These are phyloP conservation scores for Linnemannia zychae DNA, from an alignment of 192 early-diverging fungal species.

Conservation along the genomic window DNA sequence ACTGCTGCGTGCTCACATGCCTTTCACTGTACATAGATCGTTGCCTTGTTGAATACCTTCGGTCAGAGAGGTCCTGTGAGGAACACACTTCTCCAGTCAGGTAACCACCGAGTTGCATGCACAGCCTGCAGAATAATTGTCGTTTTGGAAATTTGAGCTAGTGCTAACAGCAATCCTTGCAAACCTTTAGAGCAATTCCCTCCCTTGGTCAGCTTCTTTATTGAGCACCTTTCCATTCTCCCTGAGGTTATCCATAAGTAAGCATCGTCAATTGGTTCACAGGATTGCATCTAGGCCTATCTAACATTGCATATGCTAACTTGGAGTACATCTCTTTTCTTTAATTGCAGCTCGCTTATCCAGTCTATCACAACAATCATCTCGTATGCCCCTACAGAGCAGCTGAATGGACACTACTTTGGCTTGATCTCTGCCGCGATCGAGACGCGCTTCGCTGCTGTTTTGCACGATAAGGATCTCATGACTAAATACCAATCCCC, in stretches of 20 bases:
- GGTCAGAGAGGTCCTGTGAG: constrained; percentile 55
- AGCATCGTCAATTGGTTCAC: neutral
- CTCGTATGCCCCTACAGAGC: constrained; percentile 63
- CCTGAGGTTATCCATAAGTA: constrained; percentile 75
- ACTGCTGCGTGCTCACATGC: too few species aligned
- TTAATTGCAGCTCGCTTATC: constrained; percentile 66
- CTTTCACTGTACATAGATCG: constrained; percentile 50
- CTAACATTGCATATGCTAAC: neutral
- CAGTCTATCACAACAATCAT: constrained; percentile 73
- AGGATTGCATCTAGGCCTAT: neutral
- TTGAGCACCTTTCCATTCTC: constrained; percentile 67
- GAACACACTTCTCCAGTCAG: constrained; percentile 65
- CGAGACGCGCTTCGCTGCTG: constrained; percentile 69
- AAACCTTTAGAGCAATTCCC: constrained; percentile 64
- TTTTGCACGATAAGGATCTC: constrained; percentile 74
- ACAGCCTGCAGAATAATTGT: too few species aligned
- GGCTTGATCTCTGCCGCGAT: constrained; percentile 66
- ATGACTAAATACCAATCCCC: constrained; percentile 64
- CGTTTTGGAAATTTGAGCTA: too few species aligned
- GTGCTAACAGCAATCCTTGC: too few species aligned
- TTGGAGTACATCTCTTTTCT: neutral
- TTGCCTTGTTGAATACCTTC: constrained; percentile 61
- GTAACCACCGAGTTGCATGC: constrained; percentile 37
- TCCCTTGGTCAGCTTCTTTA: constrained; percentile 70
- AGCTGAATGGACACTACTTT: constrained; percentile 70